Evolutionary conservation across 1,284 basidiomycete species (phyloP).

Genomic region (Trametes pubescens): DNA sequence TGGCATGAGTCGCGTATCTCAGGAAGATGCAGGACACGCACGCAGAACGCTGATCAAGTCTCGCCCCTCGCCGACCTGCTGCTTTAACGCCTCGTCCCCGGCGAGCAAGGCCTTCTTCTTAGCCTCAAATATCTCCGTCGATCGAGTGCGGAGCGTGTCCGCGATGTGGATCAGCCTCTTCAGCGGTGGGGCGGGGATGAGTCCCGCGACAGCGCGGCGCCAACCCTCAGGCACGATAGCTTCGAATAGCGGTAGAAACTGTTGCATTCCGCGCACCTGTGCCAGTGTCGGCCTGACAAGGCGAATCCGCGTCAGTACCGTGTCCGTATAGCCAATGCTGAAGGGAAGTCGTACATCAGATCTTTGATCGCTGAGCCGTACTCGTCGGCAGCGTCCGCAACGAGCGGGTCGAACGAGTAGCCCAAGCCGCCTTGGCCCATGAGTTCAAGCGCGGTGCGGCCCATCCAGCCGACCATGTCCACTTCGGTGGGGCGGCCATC

Average conservation of each 20-base stretch:
- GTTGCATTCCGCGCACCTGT: slow-evolving; percentile 1
- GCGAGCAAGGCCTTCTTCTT: slow-evolving; percentile 37
- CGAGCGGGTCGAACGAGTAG: slow-evolving; percentile 46
- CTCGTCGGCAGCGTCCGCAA: slow-evolving; percentile 33
- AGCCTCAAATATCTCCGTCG: slow-evolving; percentile 29
- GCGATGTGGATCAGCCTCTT: slow-evolving; percentile 28
- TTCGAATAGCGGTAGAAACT: slow-evolving; percentile 19
- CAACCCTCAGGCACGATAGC: slow-evolving; percentile 7
- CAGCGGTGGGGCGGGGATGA: slow-evolving; percentile 29
- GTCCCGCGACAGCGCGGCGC: slow-evolving; percentile 21
- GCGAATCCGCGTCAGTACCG: neutral
- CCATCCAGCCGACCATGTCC: slow-evolving; percentile 46
- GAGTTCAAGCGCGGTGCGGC: slow-evolving; percentile 46
- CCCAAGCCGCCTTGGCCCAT: slow-evolving; percentile 48
- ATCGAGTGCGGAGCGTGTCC: slow-evolving; percentile 31
- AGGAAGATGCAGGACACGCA: slow-evolving; percentile 25
- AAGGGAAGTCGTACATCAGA: slow-evolving; percentile 34
- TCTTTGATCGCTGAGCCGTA: slow-evolving; percentile 41
- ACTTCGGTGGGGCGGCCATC: slow-evolving; percentile 29
- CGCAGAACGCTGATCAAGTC: slow-evolving; percentile 44
- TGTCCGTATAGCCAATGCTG: neutral
- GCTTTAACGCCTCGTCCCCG: slow-evolving; percentile 39
- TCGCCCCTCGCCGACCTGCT: slow-evolving; percentile 41
- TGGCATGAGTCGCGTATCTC: neutral
- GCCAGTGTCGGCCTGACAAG: slow-evolving; percentile 10